Base-by-base conservation (phyloP, 192 early-diverging fungal genomes). In the Mortierella alpina region DNA sequence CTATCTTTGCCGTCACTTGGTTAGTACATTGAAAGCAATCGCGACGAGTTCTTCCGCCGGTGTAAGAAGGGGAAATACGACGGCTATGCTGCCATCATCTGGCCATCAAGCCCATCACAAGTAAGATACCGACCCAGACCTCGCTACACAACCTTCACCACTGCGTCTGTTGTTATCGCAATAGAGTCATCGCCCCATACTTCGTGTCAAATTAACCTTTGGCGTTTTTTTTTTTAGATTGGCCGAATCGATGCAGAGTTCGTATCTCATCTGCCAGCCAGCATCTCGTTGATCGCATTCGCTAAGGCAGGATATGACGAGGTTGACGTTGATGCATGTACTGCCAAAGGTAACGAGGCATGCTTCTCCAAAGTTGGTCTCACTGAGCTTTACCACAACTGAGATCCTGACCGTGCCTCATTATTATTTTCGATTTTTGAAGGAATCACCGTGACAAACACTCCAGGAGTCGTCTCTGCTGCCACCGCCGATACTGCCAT, bases 401-500 rank as follows among this genome's bases (percentile, higher is more conserved):
- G 31, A 31, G 31, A 31, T 48, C 7, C 7, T 58, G 5, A 48
- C 13, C 0, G 15, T n/a, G 15, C 13, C 22, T 31, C 12, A n/a
- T n/a, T n/a, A n/a, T 42, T 54, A 50, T 47, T 23, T 41, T 66
- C 64, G 17, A 51, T 31, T 62, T 49, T 40, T n/a, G 49, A 64
- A 59, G 83, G 81, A 0, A 79, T 88, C 14, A 66, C 68, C 17
- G 68, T 88, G 9, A 85, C 87, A 39, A 82, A 86, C 55, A 86
- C 85, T 6, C 85, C 85, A 48, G 73, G 71, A 5, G 84, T 70
- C 14, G 72, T 82, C 3, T 82, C 71, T 57, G 66, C 57, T 12
- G 74, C 86, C 10, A 84, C 85, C 1, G 87, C 85, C 5, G 87
- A 88, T 45, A 82, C 75, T n/a, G 82, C 80, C 45, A 82, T 83